Base-by-base conservation (phyloP, 768 basidiomycete genomes). In the Gymnopilus junonius region DNA sequence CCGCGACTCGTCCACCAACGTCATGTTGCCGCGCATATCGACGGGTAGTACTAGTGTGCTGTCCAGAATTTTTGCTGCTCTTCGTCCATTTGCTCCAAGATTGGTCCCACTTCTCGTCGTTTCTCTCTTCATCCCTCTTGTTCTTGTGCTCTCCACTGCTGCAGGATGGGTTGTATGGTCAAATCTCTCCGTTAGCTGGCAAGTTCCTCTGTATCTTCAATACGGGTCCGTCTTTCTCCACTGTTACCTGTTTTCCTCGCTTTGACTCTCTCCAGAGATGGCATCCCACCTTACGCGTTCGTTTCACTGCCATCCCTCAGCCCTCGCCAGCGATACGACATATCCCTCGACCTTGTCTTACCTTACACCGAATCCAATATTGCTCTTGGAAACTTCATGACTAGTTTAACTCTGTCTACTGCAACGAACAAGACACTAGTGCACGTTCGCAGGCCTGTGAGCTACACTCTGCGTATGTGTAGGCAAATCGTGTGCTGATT, bases 341-440 rank as follows among this genome's bases (percentile, higher is more conserved):
- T 95, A 55, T 87, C 87, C 45, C 75, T 94, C 15, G 83, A 86
- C 57, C 78, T 95, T 15, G 73, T 78, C 29, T 79, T 94, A 7
- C 93, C 93, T 11, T 79, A 85, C 3, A 83, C 83, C 17, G 85
- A 88, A 62, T 74, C 87, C 21, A 94, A 93, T 75, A 78, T 85
- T 68, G 87, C 80, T 4, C 85, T 95, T 2, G 93, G 93, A 42
- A 95, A 95, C 73, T 95, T 94, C 74, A 95, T 95, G 93, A 79
- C 86, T 4, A 83, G 80, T 45, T 71, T 94, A 35, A 86, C 82
- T 1, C 75, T 95, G 27, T 79, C 77, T 2, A 87, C 88, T 0
- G 67, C 79, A 29, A 80, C 82, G 17, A 93, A 93, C 73, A 84
- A 82, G 68, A 90, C 91, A 6, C 75, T 95, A 25, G 74, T 78